Conservation (phyloP, 1,284 basidiomycete genomes). For the Fomitiporia mediterranea region DNA sequence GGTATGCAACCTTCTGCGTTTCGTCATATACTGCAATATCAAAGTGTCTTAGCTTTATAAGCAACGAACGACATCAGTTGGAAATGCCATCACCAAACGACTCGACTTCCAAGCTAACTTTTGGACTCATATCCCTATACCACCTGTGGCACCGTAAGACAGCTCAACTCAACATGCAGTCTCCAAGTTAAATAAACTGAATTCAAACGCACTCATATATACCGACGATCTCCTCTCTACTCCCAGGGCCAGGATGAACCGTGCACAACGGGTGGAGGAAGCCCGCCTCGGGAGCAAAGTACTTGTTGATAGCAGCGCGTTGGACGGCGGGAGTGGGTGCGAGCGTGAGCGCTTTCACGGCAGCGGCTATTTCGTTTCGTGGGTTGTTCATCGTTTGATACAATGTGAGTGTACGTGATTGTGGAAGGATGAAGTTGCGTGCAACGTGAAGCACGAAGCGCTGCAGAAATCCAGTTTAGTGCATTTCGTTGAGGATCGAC, state of each 20-base stretch:
- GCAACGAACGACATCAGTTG: too few species aligned
- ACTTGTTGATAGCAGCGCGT: constrained; percentile 40
- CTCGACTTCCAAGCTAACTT: constrained; percentile 38
- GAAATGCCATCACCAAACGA: constrained; percentile 35
- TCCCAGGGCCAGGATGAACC: constrained; percentile 40
- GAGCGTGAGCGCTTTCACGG: constrained; percentile 41
- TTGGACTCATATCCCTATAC: constrained; percentile 55
- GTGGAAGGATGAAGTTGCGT: background rate
- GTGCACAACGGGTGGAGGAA: constrained; percentile 53
- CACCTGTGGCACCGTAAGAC: constrained; percentile 37
- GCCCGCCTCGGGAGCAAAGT: constrained; percentile 45
- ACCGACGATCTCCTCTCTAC: constrained; percentile 45
- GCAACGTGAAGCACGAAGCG: too few species aligned
- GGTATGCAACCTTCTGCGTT: constrained; percentile 34
- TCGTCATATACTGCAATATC: constrained; percentile 39
- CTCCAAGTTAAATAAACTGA: background rate
- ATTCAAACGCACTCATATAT: constrained; percentile 44
- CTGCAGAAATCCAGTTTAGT: too few species aligned
- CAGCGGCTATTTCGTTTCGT: constrained; percentile 40
- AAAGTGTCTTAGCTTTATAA: too few species aligned
- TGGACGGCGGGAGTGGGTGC: constrained; percentile 47
- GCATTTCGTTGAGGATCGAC: too few species aligned
- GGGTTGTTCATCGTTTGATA: constrained; percentile 60
- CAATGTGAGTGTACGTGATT: background rate
- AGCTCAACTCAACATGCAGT: too few species aligned